Evolutionary conservation across 192 early-diverging fungal species (phyloP), one percentile per base, ranked within the genome.

Genomic region (Chytriomyces sp.): DNA sequence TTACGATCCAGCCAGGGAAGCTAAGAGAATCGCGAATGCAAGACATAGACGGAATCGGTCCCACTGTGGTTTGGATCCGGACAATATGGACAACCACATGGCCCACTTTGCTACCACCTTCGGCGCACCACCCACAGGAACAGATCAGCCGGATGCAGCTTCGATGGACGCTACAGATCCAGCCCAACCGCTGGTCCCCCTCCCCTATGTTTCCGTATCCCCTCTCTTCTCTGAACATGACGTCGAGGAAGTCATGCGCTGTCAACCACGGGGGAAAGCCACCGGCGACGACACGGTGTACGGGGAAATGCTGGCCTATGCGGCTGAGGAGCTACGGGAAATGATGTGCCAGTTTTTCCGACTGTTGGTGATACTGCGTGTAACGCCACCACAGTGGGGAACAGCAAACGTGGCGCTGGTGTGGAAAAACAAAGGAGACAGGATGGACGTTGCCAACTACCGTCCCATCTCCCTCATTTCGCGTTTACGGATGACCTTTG

Each of bases 401-500:
- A 28, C 26, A 3, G 62, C 62, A 18, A 64, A 64, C 62, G 62
- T 64, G n/a, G 18, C n/a, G 1, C 24, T 64, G 1, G 24, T 64
- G 5, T 64, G 62, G 62, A 64, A 64, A 64, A 18, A 64, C n/a
- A 64, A 64, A 26, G 62, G 62, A 10, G 1, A 10, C 26, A 0
- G 5, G 10, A 24, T 1, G n/a, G 26, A 64, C 3, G 24, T 64
- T 18, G 13, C 62, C 1, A 28, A 64, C 13, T 64, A 64, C 26
- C 62, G 62, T 3, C 62, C 62, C 18, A 64, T 64, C 62, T 64
- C 62, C 16, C 26, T 64, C 1, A 23, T 13, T 26, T 64, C 62
- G 10, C 62, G 62, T 28, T 26, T 64, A 23, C 62, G 24, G 1
- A 64, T 64, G 62, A 5, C 24, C 1, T 64, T 64, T 64, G 62